phyloP scores from a whole-genome alignment of 1,284 basidiomycete species.

The Cystobasidium sp. region DNA sequence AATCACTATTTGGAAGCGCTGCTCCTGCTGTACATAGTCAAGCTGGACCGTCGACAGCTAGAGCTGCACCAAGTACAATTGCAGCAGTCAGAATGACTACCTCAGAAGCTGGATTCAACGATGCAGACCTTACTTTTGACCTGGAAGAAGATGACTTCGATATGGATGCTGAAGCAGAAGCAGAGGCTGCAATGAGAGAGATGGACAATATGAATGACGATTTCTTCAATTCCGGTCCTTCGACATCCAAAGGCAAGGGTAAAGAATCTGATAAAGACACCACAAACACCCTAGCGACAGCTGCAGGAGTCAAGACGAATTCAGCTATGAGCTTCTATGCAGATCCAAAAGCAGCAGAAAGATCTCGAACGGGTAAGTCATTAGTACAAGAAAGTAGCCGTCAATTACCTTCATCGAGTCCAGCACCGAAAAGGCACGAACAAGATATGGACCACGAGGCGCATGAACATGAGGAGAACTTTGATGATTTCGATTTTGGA shows the following conservation, averaged over 20 bases:
- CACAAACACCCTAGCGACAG: not conserved
- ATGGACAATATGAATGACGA: constrained; percentile 29
- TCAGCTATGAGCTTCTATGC: constrained; percentile 30
- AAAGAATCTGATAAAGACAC: not conserved
- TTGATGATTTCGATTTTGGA: constrained; percentile 43
- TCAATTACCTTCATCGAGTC: not conserved
- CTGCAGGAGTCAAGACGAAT: constrained; percentile 1
- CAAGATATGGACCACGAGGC: constrained; percentile 25
- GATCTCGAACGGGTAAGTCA: not conserved
- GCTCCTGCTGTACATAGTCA: not conserved
- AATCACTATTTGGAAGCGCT: constrained; percentile 11
- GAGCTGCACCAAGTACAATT: not conserved
- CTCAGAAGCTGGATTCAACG: constrained; percentile 41
- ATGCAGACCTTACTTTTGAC: constrained; percentile 37
- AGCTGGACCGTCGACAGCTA: constrained; percentile 4
- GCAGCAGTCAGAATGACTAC: not conserved
- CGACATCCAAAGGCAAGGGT: not conserved
- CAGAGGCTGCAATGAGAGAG: constrained; percentile 21
- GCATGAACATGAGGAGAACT: constrained; percentile 21
- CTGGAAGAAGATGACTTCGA: constrained; percentile 36
- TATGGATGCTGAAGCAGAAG: constrained; percentile 37
- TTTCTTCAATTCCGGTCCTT: not conserved
- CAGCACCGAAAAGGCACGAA: not conserved
- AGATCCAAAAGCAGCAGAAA: constrained; percentile 9
- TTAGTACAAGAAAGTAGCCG: not conserved